Base-by-base conservation (phyloP, 176 grass and related monocot genomes). In the Melocanna baccifera region DNA sequence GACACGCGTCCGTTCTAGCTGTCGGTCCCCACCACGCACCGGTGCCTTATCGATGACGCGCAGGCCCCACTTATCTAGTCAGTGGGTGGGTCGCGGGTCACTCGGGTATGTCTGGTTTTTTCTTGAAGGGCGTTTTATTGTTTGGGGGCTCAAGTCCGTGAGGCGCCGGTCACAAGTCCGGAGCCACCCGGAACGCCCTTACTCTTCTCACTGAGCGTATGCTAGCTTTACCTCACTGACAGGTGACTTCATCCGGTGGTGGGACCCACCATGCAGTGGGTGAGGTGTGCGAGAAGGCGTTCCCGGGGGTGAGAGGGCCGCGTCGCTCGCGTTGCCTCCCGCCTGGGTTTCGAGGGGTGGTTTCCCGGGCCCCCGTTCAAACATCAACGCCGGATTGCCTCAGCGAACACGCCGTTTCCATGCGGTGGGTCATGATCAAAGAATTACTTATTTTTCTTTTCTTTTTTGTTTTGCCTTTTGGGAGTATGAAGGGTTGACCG, bases 111-210 rank as follows among this genome's bases (percentile, higher is more conserved):
- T 14, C 2, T 57, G 26, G 47, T 42, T 55, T 19, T 45, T 2
- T 36, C 25, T 57, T 5, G 2, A 32, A 7, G 42, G 55, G 6
- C n/a, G 23, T 41, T 87, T 87, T 87, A 87, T 87, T 67, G 78
- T 66, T 73, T 50, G 37, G 61, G 61, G 13, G 78, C 69, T 87
- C 78, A 75, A 87, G 61, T 87, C 85, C 85, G 78, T 81, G 85
- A 86, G 77, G 69, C 23, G 67, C 34, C 51, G 37, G 72, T 41
- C 32, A 84, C 61, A 76, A 39, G 36, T 76, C 50, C 81, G 81
- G 14, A 62, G 22, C 18, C 75, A 15, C 4, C 81, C 53, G 20
- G 30, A 45, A 41, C 46, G 6, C 12, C 4, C 0, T 40, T 40
- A 40, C 39, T 40, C 7, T 40, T 40, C 39, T 40, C 39, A 40